These are phyloP conservation scores for Lasiosphaeria ovina DNA, from an alignment of 495 filamentous ascomycete species.

Conservation along the genomic window DNA sequence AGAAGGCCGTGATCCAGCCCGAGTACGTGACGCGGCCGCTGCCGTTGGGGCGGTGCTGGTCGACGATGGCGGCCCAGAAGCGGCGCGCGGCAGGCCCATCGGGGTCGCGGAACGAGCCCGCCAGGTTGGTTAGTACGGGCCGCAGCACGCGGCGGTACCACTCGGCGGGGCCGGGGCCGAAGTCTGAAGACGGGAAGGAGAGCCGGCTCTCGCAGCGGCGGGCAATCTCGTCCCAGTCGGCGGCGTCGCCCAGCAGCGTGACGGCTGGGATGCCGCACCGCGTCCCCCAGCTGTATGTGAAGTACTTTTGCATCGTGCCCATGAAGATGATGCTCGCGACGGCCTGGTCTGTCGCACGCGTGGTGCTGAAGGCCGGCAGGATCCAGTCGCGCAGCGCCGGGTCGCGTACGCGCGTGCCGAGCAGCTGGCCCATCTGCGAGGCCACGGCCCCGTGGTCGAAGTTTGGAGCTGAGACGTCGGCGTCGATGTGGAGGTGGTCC, in stretches of 20 bases:
- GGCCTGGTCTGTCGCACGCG: conserved; percentile 38
- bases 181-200: conserved; percentile 18
- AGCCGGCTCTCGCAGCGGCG: conserved; percentile 27
- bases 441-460: conserved; percentile 41
- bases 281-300: conserved; percentile 38
- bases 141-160: conserved; percentile 31
- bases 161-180: conserved; percentile 31
- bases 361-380: conserved; percentile 47
- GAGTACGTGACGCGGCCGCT: conserved; percentile 36
- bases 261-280: conserved; percentile 45
- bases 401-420: conserved; percentile 37
- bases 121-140: conserved; percentile 35
- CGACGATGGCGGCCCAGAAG: conserved; percentile 40
- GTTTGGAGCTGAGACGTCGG: conserved; percentile 23
- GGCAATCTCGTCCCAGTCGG: conserved; percentile 40
- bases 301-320: conserved; percentile 48
- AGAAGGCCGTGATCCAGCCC: conserved; percentile 46
- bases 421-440: conserved; percentile 36
- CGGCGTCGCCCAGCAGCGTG: conserved; percentile 38
- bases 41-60: conserved; percentile 33
- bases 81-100: conserved; percentile 17
- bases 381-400: conserved; percentile 39
- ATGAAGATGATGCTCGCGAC: conserved; percentile 46
- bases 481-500: conserved; percentile 43
- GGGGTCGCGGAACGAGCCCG: conserved; percentile 35